These are phyloP conservation scores for Coffea canephora DNA, from an alignment of 257 asterid genomes.

Conservation along the genomic window DNA sequence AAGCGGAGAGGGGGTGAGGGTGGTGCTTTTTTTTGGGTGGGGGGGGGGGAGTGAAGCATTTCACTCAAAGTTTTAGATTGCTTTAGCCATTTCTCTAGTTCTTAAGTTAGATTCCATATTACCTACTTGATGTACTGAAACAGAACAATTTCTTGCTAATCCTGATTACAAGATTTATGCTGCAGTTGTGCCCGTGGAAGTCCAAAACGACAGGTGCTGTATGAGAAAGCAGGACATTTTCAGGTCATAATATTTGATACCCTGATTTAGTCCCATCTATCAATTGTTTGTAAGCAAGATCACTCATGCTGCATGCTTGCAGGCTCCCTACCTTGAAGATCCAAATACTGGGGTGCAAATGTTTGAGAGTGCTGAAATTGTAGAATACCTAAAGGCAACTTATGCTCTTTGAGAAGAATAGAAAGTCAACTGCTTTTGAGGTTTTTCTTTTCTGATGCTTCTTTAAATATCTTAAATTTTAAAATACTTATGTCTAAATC, in stretches of 20 bases:
- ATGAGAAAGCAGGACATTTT: conserved; percentile 72
- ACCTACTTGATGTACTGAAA: background rate
- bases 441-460: conserved; percentile 13
- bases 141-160: background rate
- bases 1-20: too few species aligned
- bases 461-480: background rate
- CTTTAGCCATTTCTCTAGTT: background rate
- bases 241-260: conserved; percentile 46
- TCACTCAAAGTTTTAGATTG: background rate
- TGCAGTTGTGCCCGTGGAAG: conserved; percentile 96
- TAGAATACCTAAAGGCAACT: conserved; percentile 75
- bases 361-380: conserved; percentile 95
- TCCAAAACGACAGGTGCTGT: conserved; percentile 67
- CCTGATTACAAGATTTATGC: conserved; percentile 3
- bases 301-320: conserved; percentile 4
- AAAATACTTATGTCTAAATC: background rate
- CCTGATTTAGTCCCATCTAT: background rate
- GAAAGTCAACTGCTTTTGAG: background rate
- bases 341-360: conserved; percentile 87
- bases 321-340: conserved; percentile 95
- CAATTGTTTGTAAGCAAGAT: too few species aligned
- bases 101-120: background rate
- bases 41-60: background rate
- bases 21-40: too few species aligned
- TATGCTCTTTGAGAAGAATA: conserved; percentile 51